Percentiles rank a stretch among this genome's conserved stretches.
Evolutionary conservation across 352 stramenopile species (phyloP).

Genomic region (Pythium sukuiense): DNA sequence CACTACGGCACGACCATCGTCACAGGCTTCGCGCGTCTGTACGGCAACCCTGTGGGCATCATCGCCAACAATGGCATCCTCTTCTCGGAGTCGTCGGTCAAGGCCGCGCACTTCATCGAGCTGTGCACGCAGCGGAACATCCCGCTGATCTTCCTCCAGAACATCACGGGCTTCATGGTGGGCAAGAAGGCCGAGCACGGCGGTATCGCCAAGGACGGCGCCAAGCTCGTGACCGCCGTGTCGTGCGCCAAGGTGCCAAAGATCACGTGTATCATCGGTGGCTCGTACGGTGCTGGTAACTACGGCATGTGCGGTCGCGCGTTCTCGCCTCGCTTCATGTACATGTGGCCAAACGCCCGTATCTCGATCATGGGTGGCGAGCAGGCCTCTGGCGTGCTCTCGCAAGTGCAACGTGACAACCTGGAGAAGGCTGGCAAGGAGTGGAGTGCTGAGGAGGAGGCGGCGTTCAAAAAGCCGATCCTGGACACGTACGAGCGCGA

Average conservation of each 20-base stretch:
- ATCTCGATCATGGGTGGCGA: constrained; percentile 98
- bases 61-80: constrained; percentile 99
- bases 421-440: constrained; percentile 63
- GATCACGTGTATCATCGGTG: constrained; percentile 97
- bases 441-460: constrained; percentile 83
- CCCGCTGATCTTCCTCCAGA: constrained; percentile 98
- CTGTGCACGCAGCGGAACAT: constrained; percentile 96
- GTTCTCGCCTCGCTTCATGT: constrained; percentile 96
- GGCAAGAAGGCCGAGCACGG: constrained; percentile 96
- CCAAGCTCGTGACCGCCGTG: constrained; percentile 96
- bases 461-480: constrained; percentile 94
- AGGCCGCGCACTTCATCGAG: constrained; percentile 98
- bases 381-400: constrained; percentile 95
- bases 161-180: constrained; percentile 98
- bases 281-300: constrained; percentile 95
- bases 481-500: constrained; percentile 96
- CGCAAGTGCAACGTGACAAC: constrained; percentile 94
- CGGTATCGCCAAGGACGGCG: constrained; percentile 97
- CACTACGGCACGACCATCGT: constrained; percentile 97
- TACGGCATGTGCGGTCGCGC: constrained; percentile 98
- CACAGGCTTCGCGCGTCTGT: constrained; percentile 95
- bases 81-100: constrained; percentile 91
- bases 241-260: constrained; percentile 95
- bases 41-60: constrained; percentile 95
- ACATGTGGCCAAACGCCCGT: constrained; percentile 97